These are phyloP conservation scores for Prunus mume DNA, from an alignment of 306 rosid genomes.

Conservation along the genomic window DNA sequence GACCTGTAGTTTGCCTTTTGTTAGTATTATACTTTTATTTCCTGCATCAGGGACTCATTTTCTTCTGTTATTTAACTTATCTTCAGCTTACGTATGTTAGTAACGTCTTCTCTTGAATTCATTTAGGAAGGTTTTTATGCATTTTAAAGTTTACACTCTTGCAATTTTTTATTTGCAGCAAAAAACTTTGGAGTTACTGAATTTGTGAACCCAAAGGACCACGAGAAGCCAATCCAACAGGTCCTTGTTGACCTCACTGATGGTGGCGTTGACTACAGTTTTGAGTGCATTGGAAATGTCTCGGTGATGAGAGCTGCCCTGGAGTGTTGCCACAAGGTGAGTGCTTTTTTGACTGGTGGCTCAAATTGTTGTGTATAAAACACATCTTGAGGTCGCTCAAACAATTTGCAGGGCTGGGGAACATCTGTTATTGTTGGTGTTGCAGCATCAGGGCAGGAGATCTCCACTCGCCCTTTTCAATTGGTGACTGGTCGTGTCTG, in stretches of 20 bases:
- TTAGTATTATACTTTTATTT: not conserved
- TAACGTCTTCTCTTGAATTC: not conserved
- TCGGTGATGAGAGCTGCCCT: slow-evolving; percentile 88
- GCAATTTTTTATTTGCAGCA: slow-evolving; percentile 50
- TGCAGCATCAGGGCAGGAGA: slow-evolving; percentile 91
- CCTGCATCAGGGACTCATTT: not conserved
- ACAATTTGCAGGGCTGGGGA: slow-evolving; percentile 84
- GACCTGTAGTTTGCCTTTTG: not conserved
- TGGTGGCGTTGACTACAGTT: slow-evolving; percentile 94
- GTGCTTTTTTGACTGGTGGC: slow-evolving; percentile 20
- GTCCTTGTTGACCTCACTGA: slow-evolving; percentile 82
- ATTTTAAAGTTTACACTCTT: not conserved
- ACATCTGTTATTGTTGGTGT: slow-evolving; percentile 93
- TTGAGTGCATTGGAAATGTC: slow-evolving; percentile 98
- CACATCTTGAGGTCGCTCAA: not conserved
- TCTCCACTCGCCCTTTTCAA: slow-evolving; percentile 91
- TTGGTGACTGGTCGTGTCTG: slow-evolving; percentile 96
- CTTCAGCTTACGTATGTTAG: not conserved
- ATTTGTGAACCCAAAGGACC: slow-evolving; percentile 89
- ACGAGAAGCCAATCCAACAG: slow-evolving; percentile 86
- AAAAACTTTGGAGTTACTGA: slow-evolving; percentile 87
- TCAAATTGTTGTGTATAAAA: slow-evolving; percentile 5
- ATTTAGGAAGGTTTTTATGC: not conserved
- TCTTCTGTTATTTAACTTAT: not conserved
- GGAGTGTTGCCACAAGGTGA: slow-evolving; percentile 95